phyloP scores from a whole-genome alignment of 2,329 filamentous ascomycete species.

The Aureobasidium sp. region DNA sequence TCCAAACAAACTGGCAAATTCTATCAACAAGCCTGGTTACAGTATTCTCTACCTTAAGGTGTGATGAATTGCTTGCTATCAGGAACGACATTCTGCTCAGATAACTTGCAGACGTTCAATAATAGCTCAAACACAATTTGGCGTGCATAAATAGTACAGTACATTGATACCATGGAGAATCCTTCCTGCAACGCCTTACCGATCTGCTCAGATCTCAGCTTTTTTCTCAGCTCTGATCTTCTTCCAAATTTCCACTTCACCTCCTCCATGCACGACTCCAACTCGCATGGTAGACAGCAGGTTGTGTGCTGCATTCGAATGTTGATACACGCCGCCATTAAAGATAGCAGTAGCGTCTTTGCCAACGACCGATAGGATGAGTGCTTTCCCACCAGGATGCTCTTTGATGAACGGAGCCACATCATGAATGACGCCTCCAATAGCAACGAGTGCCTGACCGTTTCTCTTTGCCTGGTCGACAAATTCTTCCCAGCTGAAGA shows the following conservation, averaged over 20 bases:
- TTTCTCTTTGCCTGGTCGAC: conserved; percentile 70
- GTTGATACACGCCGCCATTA: conserved; percentile 84
- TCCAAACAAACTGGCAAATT: too few species aligned
- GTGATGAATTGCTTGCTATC: too few species aligned
- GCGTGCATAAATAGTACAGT: too few species aligned
- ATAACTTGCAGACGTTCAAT: too few species aligned
- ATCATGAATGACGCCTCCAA: conserved; percentile 66
- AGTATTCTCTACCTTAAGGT: too few species aligned
- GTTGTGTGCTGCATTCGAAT: conserved; percentile 87
- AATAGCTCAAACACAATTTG: too few species aligned
- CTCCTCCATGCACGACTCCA: conserved; percentile 76
- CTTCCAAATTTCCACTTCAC: conserved; percentile 92
- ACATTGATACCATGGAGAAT: too few species aligned
- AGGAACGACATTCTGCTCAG: too few species aligned
- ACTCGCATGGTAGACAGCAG: conserved; percentile 81
- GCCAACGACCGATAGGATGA: conserved; percentile 74
- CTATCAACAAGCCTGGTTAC: too few species aligned
- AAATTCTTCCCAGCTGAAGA: conserved; percentile 82
- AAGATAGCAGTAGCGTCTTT: conserved; percentile 88
- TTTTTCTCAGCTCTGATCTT: conserved; percentile 76
- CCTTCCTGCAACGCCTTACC: not conserved
- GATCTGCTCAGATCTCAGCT: conserved; percentile 41
- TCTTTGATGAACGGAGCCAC: conserved; percentile 79
- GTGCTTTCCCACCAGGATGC: conserved; percentile 82
- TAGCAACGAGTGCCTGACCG: conserved; percentile 70